Base-by-base conservation (phyloP, 768 basidiomycete genomes). In the Trametes cingulata region DNA sequence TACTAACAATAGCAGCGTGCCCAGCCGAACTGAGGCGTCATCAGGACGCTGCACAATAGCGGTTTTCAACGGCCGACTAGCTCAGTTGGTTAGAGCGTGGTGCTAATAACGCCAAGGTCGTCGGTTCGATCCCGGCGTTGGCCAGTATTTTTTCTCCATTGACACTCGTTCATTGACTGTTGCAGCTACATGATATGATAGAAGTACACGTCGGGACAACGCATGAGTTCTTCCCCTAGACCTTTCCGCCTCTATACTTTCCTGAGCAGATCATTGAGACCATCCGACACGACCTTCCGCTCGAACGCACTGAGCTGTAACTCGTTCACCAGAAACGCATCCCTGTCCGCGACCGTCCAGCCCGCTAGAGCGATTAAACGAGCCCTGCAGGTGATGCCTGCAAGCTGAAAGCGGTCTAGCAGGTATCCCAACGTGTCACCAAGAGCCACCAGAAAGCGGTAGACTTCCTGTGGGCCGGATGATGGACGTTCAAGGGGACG, bases 51-150 rank as follows among this genome's bases (percentile, higher is more conserved):
- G 4, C 10, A 33, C 29, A 33, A 33, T 10, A 33, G 10, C 29
- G 29, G 29, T 33, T 33, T 33, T 33, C 29, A 33, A 33, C 10
- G 87, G 88, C 87, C 86, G 88, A 84, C 86, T 90, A 89, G 88
- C 88, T 90, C 88, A 90, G 88, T 78, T 90, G 88, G 88, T 90
- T 90, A 89, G 88, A 90, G 88, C 88, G 87, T 88, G 84, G 86
- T 87, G 85, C 87, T 89, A 89, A 87, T 86, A 82, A 60, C 50
- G 48, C 48, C 54, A 43, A 45, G 47, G 60, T 56, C 60, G 60
- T 56, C 60, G 54, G 53, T 56, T 61, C 55, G 55, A 52, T 52
- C 54, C 60, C 60, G 60, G 54, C 58, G 50, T 45, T 59, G 58
- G 50, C 51, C 50, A 52, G 10, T 33, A 10, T 33, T 33, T 33